These are phyloP conservation scores for Vitis hybrid DNA, from an alignment of 177 flowering plant genomes.

Conservation along the genomic window DNA sequence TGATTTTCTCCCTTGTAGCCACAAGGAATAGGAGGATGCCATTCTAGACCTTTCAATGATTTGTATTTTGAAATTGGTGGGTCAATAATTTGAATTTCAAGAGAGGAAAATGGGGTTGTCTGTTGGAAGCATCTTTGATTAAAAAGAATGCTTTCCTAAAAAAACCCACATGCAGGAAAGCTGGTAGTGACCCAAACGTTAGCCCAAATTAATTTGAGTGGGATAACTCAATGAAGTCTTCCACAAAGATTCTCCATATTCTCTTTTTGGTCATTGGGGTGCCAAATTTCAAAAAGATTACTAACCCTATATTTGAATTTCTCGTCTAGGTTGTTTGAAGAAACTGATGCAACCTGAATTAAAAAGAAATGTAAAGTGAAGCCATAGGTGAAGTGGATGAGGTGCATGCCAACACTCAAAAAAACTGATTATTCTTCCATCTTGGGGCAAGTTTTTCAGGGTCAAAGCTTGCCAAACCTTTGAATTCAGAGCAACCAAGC, in stretches of 20 bases:
- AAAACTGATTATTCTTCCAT: background rate
- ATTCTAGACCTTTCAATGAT: too few relatives aligned
- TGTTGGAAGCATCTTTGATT: too few relatives aligned
- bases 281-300: constrained; percentile 26
- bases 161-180: constrained; percentile 14
- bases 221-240: constrained; percentile 23
- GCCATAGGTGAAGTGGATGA: too few relatives aligned
- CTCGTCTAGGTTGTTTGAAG: background rate
- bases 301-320: background rate
- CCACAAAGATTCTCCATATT: constrained; percentile 26
- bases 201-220: constrained; percentile 2
- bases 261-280: background rate
- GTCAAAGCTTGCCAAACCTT: constrained; percentile 19
- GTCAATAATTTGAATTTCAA: too few relatives aligned
- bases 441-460: background rate
- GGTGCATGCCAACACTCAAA: background rate
- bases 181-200: constrained; percentile 32
- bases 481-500: background rate
- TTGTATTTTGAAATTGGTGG: too few relatives aligned
- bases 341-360: background rate
- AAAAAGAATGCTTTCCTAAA: background rate
- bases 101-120: too few relatives aligned
- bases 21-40: too few relatives aligned
- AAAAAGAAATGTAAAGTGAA: too few relatives aligned
- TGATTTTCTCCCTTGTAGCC: too few relatives aligned